Percentiles rank a stretch among this genome's conserved stretches.
phyloP scores from a whole-genome alignment of 164 flowering plant species.

The Vitis cinerea region DNA sequence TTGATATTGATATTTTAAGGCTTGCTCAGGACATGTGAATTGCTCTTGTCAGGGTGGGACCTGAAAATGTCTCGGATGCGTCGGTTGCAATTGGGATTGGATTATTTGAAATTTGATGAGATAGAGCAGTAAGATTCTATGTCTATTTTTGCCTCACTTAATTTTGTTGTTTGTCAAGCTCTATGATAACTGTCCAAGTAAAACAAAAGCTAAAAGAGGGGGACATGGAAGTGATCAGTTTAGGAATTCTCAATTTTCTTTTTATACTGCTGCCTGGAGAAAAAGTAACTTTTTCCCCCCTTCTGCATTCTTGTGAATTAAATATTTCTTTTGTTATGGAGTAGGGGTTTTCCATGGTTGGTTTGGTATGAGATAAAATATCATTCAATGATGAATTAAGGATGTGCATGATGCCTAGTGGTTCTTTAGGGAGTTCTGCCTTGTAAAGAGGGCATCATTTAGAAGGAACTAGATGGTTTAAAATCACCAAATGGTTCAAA shows the following conservation, averaged over 20 bases:
- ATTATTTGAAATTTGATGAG: constrained; percentile 78
- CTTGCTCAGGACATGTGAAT: background rate
- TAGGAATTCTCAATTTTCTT: background rate
- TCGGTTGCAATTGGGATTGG: constrained; percentile 76
- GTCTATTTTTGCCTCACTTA: background rate
- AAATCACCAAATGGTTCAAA: no score
- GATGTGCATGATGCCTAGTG: background rate
- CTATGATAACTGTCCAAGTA: background rate
- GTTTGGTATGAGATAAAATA: no score
- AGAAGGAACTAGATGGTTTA: no score
- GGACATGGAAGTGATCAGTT: background rate
- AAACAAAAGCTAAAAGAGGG: background rate
- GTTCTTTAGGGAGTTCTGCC: background rate
- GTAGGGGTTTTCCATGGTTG: no score
- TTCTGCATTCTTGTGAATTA: no score
- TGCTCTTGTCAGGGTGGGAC: constrained; percentile 74
- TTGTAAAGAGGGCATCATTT: background rate
- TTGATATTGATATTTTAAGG: no score
- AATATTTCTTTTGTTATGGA: no score
- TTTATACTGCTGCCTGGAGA: background rate
- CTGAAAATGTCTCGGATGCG: constrained; percentile 70
- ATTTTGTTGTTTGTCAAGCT: background rate
- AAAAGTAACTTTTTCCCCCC: no score
- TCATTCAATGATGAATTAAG: no score
- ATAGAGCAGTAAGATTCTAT: constrained; percentile 62